Conservation (phyloP, 352 stramenopile genomes). For the Pelagophyceae sp. region DNA sequence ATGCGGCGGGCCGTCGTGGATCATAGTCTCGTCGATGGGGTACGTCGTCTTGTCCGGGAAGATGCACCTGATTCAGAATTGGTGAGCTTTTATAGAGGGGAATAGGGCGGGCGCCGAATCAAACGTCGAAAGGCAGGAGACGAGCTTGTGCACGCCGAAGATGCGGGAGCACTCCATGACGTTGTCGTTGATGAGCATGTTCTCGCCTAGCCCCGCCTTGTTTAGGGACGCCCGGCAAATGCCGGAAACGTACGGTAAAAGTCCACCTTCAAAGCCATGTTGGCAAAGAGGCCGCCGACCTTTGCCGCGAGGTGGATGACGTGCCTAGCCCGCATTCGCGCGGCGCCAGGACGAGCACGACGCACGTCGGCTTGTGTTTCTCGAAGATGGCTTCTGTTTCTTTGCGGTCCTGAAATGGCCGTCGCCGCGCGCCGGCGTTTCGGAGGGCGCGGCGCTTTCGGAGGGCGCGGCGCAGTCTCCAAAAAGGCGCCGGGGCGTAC, state of each 20-base stretch:
- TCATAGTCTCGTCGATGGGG: conserved; percentile 96
- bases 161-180: conserved; percentile 89
- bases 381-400: conserved; percentile 82
- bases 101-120: too few species aligned
- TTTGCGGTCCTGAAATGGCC: conserved; percentile 31
- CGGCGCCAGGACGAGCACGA: too few species aligned
- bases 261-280: conserved; percentile 79
- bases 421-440: too few species aligned
- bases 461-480: background rate
- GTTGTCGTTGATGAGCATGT: conserved; percentile 97
- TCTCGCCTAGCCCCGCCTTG: too few species aligned
- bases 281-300: conserved; percentile 69
- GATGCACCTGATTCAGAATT: too few species aligned
- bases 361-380: conserved; percentile 76
- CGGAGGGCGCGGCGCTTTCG: too few species aligned
- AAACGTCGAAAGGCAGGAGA: conserved; percentile 94
- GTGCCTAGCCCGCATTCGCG: too few species aligned
- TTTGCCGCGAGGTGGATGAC: conserved; percentile 94
- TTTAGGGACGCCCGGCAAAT: too few species aligned
- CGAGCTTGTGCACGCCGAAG: conserved; percentile 73
- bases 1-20: conserved; percentile 64
- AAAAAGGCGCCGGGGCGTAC: conserved; percentile 26
- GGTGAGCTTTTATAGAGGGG: too few species aligned
- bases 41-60: conserved; percentile 97
- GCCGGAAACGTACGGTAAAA: too few species aligned